Evolutionary conservation across 2,329 filamentous ascomycete genomes (phyloP).

Genomic region (Colletotrichum echinochloae): DNA sequence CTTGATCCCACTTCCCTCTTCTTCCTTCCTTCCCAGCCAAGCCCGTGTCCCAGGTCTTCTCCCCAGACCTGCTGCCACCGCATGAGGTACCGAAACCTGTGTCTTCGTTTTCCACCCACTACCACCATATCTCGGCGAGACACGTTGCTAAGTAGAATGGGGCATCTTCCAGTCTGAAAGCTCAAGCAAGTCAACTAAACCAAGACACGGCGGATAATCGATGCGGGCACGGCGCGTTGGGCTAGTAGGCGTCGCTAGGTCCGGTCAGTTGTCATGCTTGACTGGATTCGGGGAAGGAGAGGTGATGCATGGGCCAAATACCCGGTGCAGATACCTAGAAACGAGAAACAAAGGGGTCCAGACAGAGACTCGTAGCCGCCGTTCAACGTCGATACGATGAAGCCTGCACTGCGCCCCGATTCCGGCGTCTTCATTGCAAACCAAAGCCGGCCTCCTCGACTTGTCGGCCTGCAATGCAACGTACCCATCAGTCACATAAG

Average conservation of each 20-base stretch:
- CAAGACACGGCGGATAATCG: background rate
- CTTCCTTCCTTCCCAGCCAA: background rate
- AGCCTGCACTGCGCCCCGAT: background rate
- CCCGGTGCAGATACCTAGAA: background rate
- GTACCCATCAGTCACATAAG: no score
- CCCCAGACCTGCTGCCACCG: background rate
- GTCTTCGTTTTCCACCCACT: background rate
- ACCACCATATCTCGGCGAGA: conserved; percentile 12
- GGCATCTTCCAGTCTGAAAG: background rate
- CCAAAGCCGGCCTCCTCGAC: background rate
- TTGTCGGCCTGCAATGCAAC: conserved; percentile 2
- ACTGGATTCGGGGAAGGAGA: background rate
- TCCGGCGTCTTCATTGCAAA: background rate
- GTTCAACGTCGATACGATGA: conserved; percentile 1
- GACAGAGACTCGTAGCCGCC: conserved; percentile 9
- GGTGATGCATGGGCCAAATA: background rate
- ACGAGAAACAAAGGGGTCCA: conserved; percentile 24
- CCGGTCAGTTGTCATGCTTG: background rate
- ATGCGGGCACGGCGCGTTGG: conserved; percentile 3
- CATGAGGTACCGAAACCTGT: background rate
- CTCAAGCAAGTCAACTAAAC: conserved; percentile 6
- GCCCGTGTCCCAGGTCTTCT: background rate
- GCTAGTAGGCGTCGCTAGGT: background rate
- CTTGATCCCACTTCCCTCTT: background rate
- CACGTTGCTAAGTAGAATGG: conserved; percentile 16